phyloP scores from a whole-genome alignment of 2,329 filamentous ascomycete genomes.

The Verticillium albo-atrum region DNA sequence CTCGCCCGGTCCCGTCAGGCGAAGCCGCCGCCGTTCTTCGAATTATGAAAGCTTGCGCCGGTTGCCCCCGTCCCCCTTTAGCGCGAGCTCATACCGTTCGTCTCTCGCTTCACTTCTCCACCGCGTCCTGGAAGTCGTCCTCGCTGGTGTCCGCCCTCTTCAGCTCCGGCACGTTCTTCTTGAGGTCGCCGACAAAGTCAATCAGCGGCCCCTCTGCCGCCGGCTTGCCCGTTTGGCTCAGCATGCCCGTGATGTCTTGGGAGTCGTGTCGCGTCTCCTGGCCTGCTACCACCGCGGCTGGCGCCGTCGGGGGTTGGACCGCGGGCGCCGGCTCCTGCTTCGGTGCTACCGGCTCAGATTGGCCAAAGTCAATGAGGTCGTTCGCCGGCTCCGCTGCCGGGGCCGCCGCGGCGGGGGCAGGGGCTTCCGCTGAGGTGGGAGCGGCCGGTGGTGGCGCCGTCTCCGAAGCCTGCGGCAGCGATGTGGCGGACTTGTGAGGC shows the following conservation, averaged over 20 bases:
- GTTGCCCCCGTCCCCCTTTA: neutral
- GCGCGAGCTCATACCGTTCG: neutral
- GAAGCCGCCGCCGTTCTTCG: neutral
- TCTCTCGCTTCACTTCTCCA: conserved; percentile 16
- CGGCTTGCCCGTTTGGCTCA: conserved; percentile 42
- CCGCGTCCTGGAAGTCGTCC: conserved; percentile 35
- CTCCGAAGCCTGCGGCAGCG: neutral
- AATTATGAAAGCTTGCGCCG: neutral
- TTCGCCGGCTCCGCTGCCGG: conserved; percentile 18
- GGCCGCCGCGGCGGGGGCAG: conserved; percentile 9
- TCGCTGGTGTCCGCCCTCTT: conserved; percentile 29
- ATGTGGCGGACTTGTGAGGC: conserved; percentile 22
- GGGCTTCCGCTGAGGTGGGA: too few species aligned
- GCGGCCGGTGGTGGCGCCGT: neutral
- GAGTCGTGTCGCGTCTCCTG: conserved; percentile 4
- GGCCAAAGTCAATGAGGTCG: conserved; percentile 54
- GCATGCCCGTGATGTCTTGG: conserved; percentile 37
- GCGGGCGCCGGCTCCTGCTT: conserved; percentile 20
- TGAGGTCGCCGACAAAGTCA: conserved; percentile 52
- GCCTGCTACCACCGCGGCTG: conserved; percentile 2
- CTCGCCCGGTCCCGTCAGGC: too few species aligned
- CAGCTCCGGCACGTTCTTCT: conserved; percentile 26
- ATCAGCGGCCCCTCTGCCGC: conserved; percentile 44
- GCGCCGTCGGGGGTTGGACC: conserved; percentile 2
- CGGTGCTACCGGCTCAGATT: neutral